These are phyloP conservation scores for Penicillium crystallinum DNA, from an alignment of 495 filamentous ascomycete genomes.

Conservation along the genomic window DNA sequence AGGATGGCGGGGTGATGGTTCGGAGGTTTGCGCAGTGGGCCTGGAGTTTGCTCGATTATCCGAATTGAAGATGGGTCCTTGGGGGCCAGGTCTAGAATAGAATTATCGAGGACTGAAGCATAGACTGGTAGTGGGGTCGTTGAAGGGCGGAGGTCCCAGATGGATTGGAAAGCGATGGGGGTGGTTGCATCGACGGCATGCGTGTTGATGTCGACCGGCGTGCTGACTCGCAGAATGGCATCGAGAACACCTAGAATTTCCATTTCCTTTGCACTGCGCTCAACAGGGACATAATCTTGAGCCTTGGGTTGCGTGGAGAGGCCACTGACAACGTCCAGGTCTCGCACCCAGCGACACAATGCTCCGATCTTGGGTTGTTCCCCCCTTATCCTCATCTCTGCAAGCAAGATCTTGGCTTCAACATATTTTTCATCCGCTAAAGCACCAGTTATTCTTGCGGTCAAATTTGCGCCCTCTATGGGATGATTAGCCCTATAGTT, in stretches of 20 bases:
- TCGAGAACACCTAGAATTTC: conserved; percentile 32
- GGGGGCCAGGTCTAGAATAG: conserved; percentile 28
- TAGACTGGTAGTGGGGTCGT: conserved; percentile 25
- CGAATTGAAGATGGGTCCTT: conserved; percentile 26
- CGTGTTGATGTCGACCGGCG: conserved; percentile 28
- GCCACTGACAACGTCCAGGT: conserved; percentile 37
- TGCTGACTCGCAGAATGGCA: conserved; percentile 34
- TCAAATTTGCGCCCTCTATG: conserved; percentile 35
- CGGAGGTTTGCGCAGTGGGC: conserved; percentile 33
- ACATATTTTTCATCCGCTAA: conserved; percentile 31
- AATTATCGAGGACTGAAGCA: conserved; percentile 33
- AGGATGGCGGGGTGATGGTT: conserved; percentile 38
- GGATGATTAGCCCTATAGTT: conserved; percentile 6
- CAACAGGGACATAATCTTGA: conserved; percentile 7
- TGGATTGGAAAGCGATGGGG: conserved; percentile 36
- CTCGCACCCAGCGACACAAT: conserved; percentile 38
- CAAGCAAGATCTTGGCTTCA: conserved; percentile 33
- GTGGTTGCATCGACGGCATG: conserved; percentile 21
- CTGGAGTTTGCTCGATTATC: conserved; percentile 32
- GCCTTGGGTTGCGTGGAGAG: conserved; percentile 30
- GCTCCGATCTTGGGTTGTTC: conserved; percentile 38
- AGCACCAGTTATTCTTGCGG: conserved; percentile 35
- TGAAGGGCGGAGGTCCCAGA: conserved; percentile 37
- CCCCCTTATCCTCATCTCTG: conserved; percentile 33
- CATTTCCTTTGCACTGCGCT: conserved; percentile 25